A percentile compares a stretch with the other conserved stretches of the same genome.
Evolutionary conservation across 495 filamentous ascomycete genomes (phyloP).

Genomic region (Trichocladium uniseriatum): DNA sequence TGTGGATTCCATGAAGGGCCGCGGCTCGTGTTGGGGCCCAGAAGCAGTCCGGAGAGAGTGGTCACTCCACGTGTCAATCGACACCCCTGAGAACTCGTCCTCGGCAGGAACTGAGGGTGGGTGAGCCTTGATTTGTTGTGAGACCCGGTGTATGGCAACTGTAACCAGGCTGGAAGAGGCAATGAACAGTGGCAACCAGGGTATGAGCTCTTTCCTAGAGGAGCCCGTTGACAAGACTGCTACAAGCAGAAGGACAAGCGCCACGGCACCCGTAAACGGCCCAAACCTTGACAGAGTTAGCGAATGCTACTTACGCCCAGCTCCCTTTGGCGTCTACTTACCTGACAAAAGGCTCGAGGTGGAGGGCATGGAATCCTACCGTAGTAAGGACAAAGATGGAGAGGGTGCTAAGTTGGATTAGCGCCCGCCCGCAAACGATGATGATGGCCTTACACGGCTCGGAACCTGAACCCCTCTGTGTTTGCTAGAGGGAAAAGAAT

Average conservation of each 20-base stretch:
- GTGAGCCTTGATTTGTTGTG: background rate
- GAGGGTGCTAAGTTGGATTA: conserved; percentile 19
- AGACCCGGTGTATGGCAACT: conserved; percentile 10
- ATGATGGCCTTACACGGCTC: conserved; percentile 22
- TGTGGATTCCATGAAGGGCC: conserved; percentile 3
- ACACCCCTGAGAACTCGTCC: conserved; percentile 7
- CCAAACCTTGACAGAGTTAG: conserved; percentile 13
- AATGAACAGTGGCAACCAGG: conserved; percentile 21
- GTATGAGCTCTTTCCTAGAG: conserved; percentile 14
- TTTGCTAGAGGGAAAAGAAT: conserved; percentile 23
- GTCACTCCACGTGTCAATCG: conserved; percentile 11
- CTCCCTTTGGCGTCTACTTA: background rate
- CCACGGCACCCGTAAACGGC: conserved; percentile 11
- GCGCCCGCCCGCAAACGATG: background rate
- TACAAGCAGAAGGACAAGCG: conserved; percentile 13
- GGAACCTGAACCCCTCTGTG: conserved; percentile 17
- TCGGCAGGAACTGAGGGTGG: background rate
- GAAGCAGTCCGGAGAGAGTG: conserved; percentile 1
- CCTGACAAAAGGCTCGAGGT: conserved; percentile 16
- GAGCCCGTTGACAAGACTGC: conserved; percentile 10
- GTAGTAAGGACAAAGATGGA: conserved; percentile 19
- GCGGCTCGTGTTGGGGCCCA: background rate
- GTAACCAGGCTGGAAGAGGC: conserved; percentile 14
- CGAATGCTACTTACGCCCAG: background rate
- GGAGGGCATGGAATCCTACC: conserved; percentile 13